Evolutionary conservation across 345 rosid species (phyloP), one percentile per base, ranked within the genome.

Genomic region (Theobroma cacao): DNA sequence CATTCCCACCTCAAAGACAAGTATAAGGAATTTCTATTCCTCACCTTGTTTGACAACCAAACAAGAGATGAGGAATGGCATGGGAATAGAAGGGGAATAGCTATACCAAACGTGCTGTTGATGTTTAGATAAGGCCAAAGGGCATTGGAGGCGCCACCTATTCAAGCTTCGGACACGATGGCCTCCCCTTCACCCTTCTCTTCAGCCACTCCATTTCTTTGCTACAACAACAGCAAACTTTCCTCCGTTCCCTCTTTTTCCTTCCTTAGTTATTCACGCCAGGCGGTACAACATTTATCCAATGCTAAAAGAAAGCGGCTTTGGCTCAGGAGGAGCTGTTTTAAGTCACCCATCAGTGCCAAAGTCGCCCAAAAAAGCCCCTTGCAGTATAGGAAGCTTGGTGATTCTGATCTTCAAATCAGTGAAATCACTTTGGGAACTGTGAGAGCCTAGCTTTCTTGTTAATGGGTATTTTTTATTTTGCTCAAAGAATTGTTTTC

Each of bases 401-500:
- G 97, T 15, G 97, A 93, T 48, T 91, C 97, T 22, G 97, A 92
- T 67, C 94, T 94, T 70, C 79, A 56, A 28, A 76, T 94, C 75
- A 91, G 96, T 80, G 98, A 94, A 80, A 83, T 94, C 78, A 84
- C 94, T 36, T 17, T 91, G 14, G 98, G 98, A 45, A 94, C 97
- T 79, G 98, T 92, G 85, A 52, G 83, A 53, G 9, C 41, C 45
- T 33, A 6, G 31, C 18, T 69, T 58, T 70, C 18, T 22, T 61
- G 34, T 24, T 43, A 24, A 53, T 59, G 7, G 52, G 66, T 60
- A 36, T 65, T 59, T 7, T 26, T 31, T 58, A 7, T 55, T 55
- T 40, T 31, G 28, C 26, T 43, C 24, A 4, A 38, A 10, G 58
- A 33, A 12, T 14, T 26, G 53, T 31, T 53, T 10, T 40, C 43